Base-by-base conservation (phyloP, 331 rosid species). In the Pyracantha coccinea region DNA sequence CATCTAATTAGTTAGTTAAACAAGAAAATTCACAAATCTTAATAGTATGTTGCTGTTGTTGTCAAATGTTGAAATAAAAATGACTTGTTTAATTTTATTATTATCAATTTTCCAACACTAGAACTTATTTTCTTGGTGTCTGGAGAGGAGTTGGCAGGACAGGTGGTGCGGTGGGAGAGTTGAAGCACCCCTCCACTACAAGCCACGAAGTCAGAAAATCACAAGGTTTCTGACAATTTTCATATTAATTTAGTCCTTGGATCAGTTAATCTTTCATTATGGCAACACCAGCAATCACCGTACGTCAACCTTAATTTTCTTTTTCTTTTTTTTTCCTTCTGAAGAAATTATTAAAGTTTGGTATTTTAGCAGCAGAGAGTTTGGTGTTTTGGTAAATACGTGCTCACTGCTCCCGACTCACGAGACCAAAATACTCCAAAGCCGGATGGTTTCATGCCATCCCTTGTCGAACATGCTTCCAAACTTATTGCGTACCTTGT, bases 151-250 rank as follows among this genome's bases (percentile, higher is more conserved):
- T 31, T 31, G 32, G 32, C 1, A 35, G 44, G 8, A 35, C 4
- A 35, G 1, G 44, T 8, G 44, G 44, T 59, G 67, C n/a, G n/a
- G 25, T n/a, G 41, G 8, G 45, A 28, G 63, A 38, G 78, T 63
- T 78, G 53, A 62, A 29, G 27, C 63, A 65, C 77, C 45, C 44
- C 45, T 38, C 45, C n/a, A 47, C 54, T 64, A 32, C 14, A 71
- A 66, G 66, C 27, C 75, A 70, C 66, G 20, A 55, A 70, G 72
- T 38, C 19, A 63, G 45, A 38, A 27, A 52, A 14, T 72, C 68
- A 55, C 25, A 72, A 70, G 69, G 62, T 65, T 72, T 65, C 24
- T 77, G 59, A 21, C 77, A 7, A 11, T 2, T 9, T 25, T 55
- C 38, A 17, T 53, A 5, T 19, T 38, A 38, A n/a, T 5, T 66